These are phyloP conservation scores for Amoebophrya sp. DNA, from an alignment of 169 alveolate species.

Conservation along the genomic window DNA sequence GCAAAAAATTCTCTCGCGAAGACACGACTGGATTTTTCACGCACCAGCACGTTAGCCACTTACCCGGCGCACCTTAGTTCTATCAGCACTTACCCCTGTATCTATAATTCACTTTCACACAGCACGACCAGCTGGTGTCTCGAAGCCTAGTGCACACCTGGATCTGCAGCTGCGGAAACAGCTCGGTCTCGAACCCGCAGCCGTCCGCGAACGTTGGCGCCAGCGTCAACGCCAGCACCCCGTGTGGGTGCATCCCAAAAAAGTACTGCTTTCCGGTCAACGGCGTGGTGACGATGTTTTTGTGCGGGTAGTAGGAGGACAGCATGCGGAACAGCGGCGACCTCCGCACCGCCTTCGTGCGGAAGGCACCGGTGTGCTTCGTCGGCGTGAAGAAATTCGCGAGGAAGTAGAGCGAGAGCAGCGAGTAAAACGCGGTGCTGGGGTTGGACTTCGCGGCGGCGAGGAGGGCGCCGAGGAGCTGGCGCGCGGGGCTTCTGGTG, in stretches of 20 bases:
- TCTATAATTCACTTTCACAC: too few species aligned
- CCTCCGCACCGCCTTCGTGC: background rate
- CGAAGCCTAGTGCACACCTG: too few species aligned
- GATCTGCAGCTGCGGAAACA: background rate
- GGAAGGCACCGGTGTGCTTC: background rate
- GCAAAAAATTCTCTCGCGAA: too few species aligned
- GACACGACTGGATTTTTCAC: too few species aligned
- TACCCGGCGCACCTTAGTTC: too few species aligned
- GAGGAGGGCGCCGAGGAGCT: too few species aligned
- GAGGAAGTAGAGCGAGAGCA: background rate
- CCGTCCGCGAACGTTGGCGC: background rate
- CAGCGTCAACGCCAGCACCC: background rate
- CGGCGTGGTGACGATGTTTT: background rate
- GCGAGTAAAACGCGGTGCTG: too few species aligned
- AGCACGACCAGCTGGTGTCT: too few species aligned
- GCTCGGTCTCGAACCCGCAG: background rate
- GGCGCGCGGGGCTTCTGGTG: too few species aligned
- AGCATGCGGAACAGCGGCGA: background rate
- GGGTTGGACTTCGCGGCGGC: too few species aligned
- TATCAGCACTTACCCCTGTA: too few species aligned
- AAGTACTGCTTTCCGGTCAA: background rate
- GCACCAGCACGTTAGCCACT: too few species aligned
- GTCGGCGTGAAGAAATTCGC: background rate
- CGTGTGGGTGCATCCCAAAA: background rate
- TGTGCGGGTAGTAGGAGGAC: background rate